Base-by-base conservation (phyloP, 2,329 filamentous ascomycete species). In the Arthrobotrys iridis region DNA sequence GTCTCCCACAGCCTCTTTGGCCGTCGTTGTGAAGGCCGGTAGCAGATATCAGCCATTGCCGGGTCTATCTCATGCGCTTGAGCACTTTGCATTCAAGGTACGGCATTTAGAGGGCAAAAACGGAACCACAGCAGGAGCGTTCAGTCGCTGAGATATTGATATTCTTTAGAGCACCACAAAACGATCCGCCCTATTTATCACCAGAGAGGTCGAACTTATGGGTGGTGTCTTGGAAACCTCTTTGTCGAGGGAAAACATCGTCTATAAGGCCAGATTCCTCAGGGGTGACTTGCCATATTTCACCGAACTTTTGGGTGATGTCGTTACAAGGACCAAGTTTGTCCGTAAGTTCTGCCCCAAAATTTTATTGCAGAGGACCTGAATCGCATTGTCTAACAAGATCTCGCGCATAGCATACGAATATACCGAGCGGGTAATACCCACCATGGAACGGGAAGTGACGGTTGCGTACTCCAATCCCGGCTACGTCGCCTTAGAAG, bases 11-110 rank as follows among this genome's bases (percentile, higher is more conserved):
- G 93, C 93, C 77, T 96, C 93, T 81, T 87, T 99, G 79, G 93
- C 93, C 67, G 84, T 99, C 78, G 92, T 99, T 82, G 89, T 93
- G 79, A 97, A 96, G 87, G 95, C 93, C 77, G 95, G 95, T 81
- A 96, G 94, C 78, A 88, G 95, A 83, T 98, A 94, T 84, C 90
- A 99, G 86, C 88, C 92, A 78, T 87, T 91, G 79, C 95, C 95
- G 77, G 95, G 95, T 78, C 87, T 97, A 83, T 91, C 94, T 78
- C 91, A 93, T 82, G 94, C 91, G 72, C 88, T 99, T 79, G 91
- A 95, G 86, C 91, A 93, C 83, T 99, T 96, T 86, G 94, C 96
- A 78, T 99, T 97, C 89, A 96, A 96, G 92, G 95, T 93, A 83
- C 80, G 60, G 8, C 28, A 20, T 43, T 24, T 20, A 26, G 84